Percentiles rank a stretch among this genome's conserved stretches.
Evolutionary conservation across 208 protist genomes (phyloP).

Genomic region (Plasmodiophora brassicae): DNA sequence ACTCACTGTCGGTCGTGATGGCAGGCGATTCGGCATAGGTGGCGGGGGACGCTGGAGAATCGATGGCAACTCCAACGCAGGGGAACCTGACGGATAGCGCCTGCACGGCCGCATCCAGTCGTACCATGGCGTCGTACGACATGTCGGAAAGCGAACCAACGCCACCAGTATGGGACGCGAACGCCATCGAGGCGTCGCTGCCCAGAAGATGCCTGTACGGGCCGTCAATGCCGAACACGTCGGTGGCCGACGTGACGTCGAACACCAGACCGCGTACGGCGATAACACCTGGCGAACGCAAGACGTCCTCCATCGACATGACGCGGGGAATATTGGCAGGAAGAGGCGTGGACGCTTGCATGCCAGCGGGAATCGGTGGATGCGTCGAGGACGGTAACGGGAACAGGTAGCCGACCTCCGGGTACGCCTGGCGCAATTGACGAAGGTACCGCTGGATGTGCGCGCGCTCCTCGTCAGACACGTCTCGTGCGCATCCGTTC

Average conservation of each 20-base stretch:
- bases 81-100: background rate
- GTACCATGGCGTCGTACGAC: background rate
- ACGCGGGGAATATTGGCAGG: background rate
- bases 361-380: background rate
- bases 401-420: background rate
- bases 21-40: background rate
- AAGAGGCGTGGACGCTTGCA: background rate
- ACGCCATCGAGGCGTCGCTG: background rate
- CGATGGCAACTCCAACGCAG: background rate
- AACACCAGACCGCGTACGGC: background rate
- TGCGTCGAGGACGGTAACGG: background rate
- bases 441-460: background rate
- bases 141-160: background rate
- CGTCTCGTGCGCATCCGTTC: background rate
- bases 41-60: background rate
- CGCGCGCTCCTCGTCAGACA: background rate
- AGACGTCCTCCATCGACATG: too few species aligned
- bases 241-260: background rate
- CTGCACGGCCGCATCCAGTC: background rate
- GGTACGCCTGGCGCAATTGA: background rate
- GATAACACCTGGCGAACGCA: background rate
- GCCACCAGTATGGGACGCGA: background rate
- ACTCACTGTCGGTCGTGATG: background rate
- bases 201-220: background rate
- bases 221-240: background rate